Evolutionary conservation across 1,284 basidiomycete species (phyloP).

Genomic region (Coniferiporia weirii): DNA sequence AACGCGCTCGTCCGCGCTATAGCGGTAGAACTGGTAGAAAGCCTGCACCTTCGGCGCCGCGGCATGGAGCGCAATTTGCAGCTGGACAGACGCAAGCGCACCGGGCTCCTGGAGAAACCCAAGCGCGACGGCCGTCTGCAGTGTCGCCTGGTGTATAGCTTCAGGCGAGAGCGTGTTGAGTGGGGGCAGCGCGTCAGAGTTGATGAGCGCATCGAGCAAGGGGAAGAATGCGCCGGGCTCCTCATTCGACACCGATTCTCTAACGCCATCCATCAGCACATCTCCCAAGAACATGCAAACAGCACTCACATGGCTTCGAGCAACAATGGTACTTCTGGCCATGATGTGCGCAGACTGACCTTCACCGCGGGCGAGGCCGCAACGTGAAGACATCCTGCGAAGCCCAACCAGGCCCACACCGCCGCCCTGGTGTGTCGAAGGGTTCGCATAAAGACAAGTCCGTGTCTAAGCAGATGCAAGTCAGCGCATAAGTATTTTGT

Average conservation of each 20-base stretch:
- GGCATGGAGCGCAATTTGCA: constrained; percentile 64
- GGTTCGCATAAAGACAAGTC: background rate
- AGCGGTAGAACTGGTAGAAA: constrained; percentile 57
- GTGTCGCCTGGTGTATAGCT: constrained; percentile 47
- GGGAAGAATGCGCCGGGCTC: constrained; percentile 65
- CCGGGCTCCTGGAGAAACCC: constrained; percentile 46
- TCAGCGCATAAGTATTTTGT: background rate
- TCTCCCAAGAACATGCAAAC: background rate
- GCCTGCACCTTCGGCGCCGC: constrained; percentile 70
- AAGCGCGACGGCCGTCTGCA: constrained; percentile 44
- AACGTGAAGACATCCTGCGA: constrained; percentile 1
- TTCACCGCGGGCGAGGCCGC: constrained; percentile 64
- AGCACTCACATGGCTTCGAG: constrained; percentile 78
- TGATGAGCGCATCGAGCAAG: constrained; percentile 57
- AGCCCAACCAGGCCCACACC: constrained; percentile 2
- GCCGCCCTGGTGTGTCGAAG: background rate
- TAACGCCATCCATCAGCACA: constrained; percentile 27
- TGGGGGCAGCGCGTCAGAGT: constrained; percentile 39
- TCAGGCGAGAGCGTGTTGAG: constrained; percentile 38
- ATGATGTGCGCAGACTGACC: constrained; percentile 75
- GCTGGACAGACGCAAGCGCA: constrained; percentile 47
- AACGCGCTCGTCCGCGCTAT: constrained; percentile 28
- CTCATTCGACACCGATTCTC: constrained; percentile 60
- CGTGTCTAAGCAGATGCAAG: background rate
- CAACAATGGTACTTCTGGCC: constrained; percentile 69